phyloP scores from a whole-genome alignment of 2,329 filamentous ascomycete species.

The Metarhizium anisopliae region DNA sequence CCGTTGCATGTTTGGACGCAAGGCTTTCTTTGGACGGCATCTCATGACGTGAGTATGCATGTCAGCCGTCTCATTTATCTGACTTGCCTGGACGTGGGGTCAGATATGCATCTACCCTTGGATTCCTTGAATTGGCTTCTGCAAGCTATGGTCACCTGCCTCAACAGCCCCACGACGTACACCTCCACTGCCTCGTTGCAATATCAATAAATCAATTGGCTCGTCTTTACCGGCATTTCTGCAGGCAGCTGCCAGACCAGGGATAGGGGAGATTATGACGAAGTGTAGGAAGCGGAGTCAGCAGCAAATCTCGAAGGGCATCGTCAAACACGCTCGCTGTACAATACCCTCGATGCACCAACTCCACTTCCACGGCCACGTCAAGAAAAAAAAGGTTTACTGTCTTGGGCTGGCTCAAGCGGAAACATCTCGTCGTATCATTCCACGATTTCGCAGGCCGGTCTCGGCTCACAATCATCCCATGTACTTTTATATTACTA shows the following conservation, averaged over 20 bases:
- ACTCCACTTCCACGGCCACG: constrained; percentile 5
- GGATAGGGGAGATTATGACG: neutral
- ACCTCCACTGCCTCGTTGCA: constrained; percentile 3
- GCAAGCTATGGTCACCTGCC: constrained; percentile 9
- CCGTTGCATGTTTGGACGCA: constrained; percentile 2
- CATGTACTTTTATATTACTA: neutral
- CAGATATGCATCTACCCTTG: constrained; percentile 8
- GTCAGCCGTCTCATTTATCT: constrained; percentile 6
- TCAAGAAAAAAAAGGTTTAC: neutral
- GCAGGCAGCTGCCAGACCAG: neutral
- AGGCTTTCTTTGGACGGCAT: neutral
- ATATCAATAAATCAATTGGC: constrained; percentile 9
- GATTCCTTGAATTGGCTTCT: constrained; percentile 6
- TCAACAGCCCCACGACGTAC: constrained; percentile 5
- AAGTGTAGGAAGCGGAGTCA: neutral
- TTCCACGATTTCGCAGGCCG: neutral
- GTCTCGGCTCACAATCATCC: neutral
- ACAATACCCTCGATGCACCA: neutral
- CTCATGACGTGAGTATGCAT: constrained; percentile 5
- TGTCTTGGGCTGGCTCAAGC: constrained; percentile 16
- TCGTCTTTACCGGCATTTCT: neutral
- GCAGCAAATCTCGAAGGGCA: neutral
- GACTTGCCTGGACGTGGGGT: constrained; percentile 8
- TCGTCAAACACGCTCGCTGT: neutral
- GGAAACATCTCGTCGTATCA: neutral